Conservation (phyloP, 345 rosid genomes). For the Rhizophora apiculata region DNA sequence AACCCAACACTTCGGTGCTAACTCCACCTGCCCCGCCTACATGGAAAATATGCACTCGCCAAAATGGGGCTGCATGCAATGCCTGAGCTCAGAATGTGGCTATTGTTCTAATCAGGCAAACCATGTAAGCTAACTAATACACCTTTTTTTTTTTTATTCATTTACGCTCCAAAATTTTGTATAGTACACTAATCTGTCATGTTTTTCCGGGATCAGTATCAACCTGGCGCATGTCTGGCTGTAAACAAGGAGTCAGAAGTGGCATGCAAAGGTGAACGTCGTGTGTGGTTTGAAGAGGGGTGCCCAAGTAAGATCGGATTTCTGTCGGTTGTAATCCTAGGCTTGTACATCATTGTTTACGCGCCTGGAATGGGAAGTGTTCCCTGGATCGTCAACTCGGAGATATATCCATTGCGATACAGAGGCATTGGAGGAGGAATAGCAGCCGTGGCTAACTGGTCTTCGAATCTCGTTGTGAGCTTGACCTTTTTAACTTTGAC, state of each 20-base stretch:
- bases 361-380: slow-evolving; percentile 88
- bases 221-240: slow-evolving; percentile 73
- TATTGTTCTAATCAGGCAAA: slow-evolving; percentile 45
- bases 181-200: not conserved
- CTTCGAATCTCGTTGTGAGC: slow-evolving; percentile 69
- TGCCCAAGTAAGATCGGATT: slow-evolving; percentile 82
- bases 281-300: slow-evolving; percentile 57
- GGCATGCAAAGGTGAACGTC: slow-evolving; percentile 31
- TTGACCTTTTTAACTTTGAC: slow-evolving; percentile 56
- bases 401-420: slow-evolving; percentile 79
- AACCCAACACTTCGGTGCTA: slow-evolving; percentile 44
- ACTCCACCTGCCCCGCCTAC: slow-evolving; percentile 57
- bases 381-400: slow-evolving; percentile 95
- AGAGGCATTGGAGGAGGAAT: slow-evolving; percentile 88
- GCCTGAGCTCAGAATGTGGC: slow-evolving; percentile 54
- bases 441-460: slow-evolving; percentile 75
- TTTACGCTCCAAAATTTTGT: not conserved
- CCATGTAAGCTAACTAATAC: slow-evolving; percentile 26
- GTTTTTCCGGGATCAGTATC: slow-evolving; percentile 27
- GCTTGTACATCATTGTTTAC: slow-evolving; percentile 59
- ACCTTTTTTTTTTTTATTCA: not conserved
- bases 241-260: slow-evolving; percentile 22
- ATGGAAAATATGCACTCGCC: slow-evolving; percentile 13
- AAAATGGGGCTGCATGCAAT: slow-evolving; percentile 65
- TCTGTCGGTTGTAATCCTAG: slow-evolving; percentile 59